Base-by-base conservation (phyloP, 176 grass and related monocot genomes). In the Tuctoria greenei region DNA sequence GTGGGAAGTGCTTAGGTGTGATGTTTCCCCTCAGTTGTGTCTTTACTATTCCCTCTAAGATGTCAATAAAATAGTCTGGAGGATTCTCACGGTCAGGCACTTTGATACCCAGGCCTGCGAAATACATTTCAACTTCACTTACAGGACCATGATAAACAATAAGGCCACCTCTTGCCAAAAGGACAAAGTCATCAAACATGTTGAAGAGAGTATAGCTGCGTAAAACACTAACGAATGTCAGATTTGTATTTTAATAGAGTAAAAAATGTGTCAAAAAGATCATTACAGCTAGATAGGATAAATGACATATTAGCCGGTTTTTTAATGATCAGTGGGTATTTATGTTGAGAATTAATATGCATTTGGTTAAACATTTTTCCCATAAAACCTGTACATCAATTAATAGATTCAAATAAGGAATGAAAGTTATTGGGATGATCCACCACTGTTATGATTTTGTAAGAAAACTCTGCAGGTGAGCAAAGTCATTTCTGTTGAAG, bases 1-100 rank as follows among this genome's bases (percentile, higher is more conserved):
- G 77, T 16, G 91, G 87, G 28, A 93, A 78, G 24, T 87, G 77
- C 47, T 82, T 90, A 71, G 72, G 67, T 72, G 87, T 79, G 56
- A 72, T 43, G 76, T 67, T 47, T 34, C 57, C 72, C 56, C 70
- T 90, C 75, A 89, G 72, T 74, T 68, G 67, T 76, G 52, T 69
- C 59, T 85, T 90, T 64, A 67, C 52, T 79, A 90, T 93, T 43
- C 81, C 81, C 74, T 93, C 87, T 76, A 93, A 87, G 67, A 93
- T 93, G 78, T 93, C 91, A 79, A 93, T 93, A 25, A 82, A 93
- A 84, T 93, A 76, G 45, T 93, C 91, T 64, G 91, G 91, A 82
- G 91, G 91, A 87, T 93, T 93, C 58, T 85, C 84, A 45, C 84
- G 87, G 4, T 73, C 87, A 87, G 87, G 91, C 20, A 90, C 87